Conservation (phyloP, 768 basidiomycete species). For the Gyrodon lividus region DNA sequence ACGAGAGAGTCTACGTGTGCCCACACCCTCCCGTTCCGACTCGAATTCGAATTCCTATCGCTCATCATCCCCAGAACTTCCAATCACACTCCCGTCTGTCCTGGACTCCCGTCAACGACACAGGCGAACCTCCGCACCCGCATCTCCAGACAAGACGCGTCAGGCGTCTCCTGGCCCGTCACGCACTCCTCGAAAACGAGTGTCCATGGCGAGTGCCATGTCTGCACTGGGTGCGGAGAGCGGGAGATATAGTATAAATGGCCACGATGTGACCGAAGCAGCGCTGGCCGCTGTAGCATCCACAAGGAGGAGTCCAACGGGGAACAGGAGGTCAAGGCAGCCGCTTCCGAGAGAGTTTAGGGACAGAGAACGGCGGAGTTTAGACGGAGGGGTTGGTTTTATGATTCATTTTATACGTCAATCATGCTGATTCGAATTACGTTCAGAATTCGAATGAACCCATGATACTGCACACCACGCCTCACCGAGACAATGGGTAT, state of each 20-base stretch:
- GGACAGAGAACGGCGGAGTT: conserved; percentile 34
- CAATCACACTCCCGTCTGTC: conserved; percentile 36
- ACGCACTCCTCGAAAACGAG: conserved; percentile 42
- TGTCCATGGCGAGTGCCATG: conserved; percentile 36
- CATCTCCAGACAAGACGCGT: conserved; percentile 41
- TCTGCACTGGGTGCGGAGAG: conserved; percentile 26
- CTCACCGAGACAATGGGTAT: conserved; percentile 23
- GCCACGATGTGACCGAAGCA: conserved; percentile 47
- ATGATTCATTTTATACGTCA: not conserved
- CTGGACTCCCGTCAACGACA: conserved; percentile 31
- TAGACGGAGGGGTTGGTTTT: conserved; percentile 43
- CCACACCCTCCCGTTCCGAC: conserved; percentile 31
- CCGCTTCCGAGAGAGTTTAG: conserved; percentile 53
- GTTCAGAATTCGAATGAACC: conserved; percentile 36
- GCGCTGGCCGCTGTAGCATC: conserved; percentile 63
- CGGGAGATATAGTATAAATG: conserved; percentile 21
- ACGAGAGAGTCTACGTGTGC: conserved; percentile 51
- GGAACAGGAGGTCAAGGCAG: conserved; percentile 43
- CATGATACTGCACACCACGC: conserved; percentile 36
- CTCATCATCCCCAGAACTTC: conserved; percentile 40
- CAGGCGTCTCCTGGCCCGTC: conserved; percentile 40
- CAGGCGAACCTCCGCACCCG: conserved; percentile 49
- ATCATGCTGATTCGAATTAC: conserved; percentile 4
- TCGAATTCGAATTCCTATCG: conserved; percentile 31
- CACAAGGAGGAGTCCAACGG: conserved; percentile 50